phyloP scores from a whole-genome alignment of 2,329 filamentous ascomycete genomes.

The Talaromyces sp. region DNA sequence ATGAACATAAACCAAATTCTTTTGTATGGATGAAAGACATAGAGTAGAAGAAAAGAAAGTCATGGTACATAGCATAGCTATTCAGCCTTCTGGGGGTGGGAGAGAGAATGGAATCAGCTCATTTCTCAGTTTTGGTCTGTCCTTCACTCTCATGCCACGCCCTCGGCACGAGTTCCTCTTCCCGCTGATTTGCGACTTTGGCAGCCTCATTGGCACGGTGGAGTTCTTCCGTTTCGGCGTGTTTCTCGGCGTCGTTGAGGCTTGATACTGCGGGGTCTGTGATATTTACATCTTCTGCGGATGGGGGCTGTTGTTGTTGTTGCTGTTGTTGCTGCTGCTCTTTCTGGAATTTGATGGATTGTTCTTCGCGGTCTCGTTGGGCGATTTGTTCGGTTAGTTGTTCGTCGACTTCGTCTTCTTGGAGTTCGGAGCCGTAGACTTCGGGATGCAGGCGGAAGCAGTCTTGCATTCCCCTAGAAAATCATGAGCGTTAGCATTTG shows the following conservation, averaged over 20 bases:
- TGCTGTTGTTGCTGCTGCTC: background rate
- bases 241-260: conserved; percentile 28
- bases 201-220: conserved; percentile 10
- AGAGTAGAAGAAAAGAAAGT: conserved; percentile 6
- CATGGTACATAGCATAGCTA: conserved; percentile 3
- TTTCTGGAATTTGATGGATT: conserved; percentile 11
- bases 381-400: conserved; percentile 32
- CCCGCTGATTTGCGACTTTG: conserved; percentile 29
- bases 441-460: conserved; percentile 94
- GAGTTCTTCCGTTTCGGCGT: conserved; percentile 24
- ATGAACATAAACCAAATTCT: background rate
- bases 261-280: conserved; percentile 25
- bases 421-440: conserved; percentile 83
- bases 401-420: conserved; percentile 62
- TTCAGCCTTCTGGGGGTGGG: background rate
- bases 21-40: background rate
- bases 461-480: conserved; percentile 82
- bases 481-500: conserved; percentile 27
- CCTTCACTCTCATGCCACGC: conserved; percentile 37
- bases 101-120: background rate
- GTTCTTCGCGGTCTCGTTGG: conserved; percentile 20
- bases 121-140: conserved; percentile 16
- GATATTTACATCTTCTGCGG: conserved; percentile 1
- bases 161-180: conserved; percentile 50
- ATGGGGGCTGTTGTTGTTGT: background rate